These are phyloP conservation scores for Quercus parvula DNA, from an alignment of 306 rosid species.

Conservation along the genomic window DNA sequence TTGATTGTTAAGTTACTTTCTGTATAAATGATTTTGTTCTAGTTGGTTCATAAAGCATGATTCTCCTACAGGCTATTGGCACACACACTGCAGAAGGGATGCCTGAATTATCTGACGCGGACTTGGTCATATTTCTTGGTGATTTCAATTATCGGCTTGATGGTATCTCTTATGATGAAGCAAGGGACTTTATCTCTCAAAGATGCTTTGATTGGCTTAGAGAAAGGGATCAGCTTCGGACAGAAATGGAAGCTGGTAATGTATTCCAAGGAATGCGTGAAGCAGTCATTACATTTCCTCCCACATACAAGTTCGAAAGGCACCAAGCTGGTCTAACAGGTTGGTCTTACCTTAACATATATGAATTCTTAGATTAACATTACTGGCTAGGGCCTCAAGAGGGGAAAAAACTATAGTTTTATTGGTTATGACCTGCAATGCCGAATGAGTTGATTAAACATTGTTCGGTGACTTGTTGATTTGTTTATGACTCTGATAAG, in stretches of 20 bases:
- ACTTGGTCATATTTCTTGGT: conserved; percentile 92
- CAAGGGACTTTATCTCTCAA: conserved; percentile 95
- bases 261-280: conserved; percentile 99
- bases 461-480: not conserved
- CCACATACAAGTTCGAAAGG: conserved; percentile 93
- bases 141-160: conserved; percentile 93
- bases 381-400: not conserved
- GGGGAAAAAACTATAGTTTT: not conserved
- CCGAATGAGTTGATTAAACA: not conserved
- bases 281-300: conserved; percentile 83
- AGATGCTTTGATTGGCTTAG: conserved; percentile 97
- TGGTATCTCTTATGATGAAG: conserved; percentile 91
- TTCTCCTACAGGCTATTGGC: conserved; percentile 44
- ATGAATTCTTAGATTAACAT: not conserved
- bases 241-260: conserved; percentile 95
- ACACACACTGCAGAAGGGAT: conserved; percentile 57
- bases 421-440: not conserved
- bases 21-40: not conserved
- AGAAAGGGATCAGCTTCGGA: conserved; percentile 94
- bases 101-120: conserved; percentile 90
- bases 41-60: conserved; percentile 30
- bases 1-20: conserved; percentile 26
- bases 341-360: conserved; percentile 18
- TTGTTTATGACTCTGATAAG: not conserved
- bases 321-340: conserved; percentile 98